A percentile compares a stretch with the other conserved stretches of the same genome.
These are phyloP conservation scores for Blastobotrys chiropterorum DNA, from an alignment of 805 yeast genomes.

Conservation along the genomic window DNA sequence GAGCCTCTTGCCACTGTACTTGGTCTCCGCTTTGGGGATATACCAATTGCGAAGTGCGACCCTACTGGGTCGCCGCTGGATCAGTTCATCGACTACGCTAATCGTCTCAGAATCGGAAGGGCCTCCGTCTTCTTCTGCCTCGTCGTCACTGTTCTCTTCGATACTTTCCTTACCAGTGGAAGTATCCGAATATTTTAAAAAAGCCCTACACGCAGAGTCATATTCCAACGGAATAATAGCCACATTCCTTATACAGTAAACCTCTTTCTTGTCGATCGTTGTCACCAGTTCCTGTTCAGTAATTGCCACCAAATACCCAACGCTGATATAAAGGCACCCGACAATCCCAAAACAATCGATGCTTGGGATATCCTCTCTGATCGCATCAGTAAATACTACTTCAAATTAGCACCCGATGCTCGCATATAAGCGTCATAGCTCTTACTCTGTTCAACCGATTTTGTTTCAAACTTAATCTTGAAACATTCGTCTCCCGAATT, in stretches of 20 bases:
- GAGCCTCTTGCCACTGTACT: background rate
- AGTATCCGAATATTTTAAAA: background rate
- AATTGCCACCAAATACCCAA: slow-evolving; percentile 18
- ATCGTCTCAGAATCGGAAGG: background rate
- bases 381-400: background rate
- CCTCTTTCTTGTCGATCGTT: slow-evolving; percentile 6
- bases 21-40: slow-evolving; percentile 1
- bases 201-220: slow-evolving; percentile 3
- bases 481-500: background rate
- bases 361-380: background rate
- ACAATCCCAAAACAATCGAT: slow-evolving; percentile 14
- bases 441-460: background rate
- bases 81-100: slow-evolving; percentile 1
- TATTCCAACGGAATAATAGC: slow-evolving; percentile 18
- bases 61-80: slow-evolving; percentile 4
- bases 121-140: slow-evolving; percentile 4
- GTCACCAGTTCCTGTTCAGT: slow-evolving; percentile 15
- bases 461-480: background rate
- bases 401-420: background rate
- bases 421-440: too few species aligned
- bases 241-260: slow-evolving; percentile 14
- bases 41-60: slow-evolving; percentile 4
- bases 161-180: slow-evolving; percentile 1
- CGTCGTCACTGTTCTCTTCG: slow-evolving; percentile 1
- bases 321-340: slow-evolving; percentile 16